phyloP scores from a whole-genome alignment of 495 filamentous ascomycete genomes.

The Penicillium atrosanguineum region DNA sequence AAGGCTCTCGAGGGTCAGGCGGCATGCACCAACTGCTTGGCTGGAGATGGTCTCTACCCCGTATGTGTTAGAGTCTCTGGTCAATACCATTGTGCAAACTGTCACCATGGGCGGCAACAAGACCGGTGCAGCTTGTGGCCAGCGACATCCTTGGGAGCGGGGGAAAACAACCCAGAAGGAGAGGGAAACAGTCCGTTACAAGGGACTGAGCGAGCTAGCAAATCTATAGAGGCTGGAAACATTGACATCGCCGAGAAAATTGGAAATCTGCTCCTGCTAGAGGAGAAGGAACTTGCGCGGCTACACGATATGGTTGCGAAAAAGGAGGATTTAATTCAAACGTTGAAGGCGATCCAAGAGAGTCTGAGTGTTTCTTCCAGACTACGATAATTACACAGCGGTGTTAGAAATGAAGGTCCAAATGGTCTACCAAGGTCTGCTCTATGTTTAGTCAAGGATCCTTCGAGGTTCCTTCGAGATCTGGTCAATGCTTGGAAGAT shows the following conservation, averaged over 20 bases:
- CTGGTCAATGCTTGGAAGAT: too few relatives aligned
- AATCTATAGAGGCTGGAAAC: background rate
- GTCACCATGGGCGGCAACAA: background rate
- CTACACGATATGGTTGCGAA: background rate
- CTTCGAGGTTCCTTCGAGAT: too few relatives aligned
- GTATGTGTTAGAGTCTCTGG: background rate
- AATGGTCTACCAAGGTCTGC: too few relatives aligned
- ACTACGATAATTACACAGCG: background rate
- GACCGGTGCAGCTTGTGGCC: background rate
- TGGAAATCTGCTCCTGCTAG: background rate
- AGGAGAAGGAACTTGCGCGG: background rate
- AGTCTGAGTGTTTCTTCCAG: background rate
- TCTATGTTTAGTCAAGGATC: too few relatives aligned
- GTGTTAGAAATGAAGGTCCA: background rate
- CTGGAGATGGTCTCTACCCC: too few relatives aligned
- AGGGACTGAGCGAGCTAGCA: background rate
- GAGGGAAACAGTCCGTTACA: background rate
- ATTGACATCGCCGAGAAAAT: background rate
- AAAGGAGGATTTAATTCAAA: background rate
- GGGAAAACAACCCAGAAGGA: background rate
- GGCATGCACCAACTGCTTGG: too few relatives aligned
- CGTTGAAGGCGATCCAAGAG: background rate
- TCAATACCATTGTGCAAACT: background rate
- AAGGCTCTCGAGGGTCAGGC: background rate
- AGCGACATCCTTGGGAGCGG: background rate